Base-by-base conservation (phyloP, 2,329 filamentous ascomycete species). In the Metarhizium robertsii region DNA sequence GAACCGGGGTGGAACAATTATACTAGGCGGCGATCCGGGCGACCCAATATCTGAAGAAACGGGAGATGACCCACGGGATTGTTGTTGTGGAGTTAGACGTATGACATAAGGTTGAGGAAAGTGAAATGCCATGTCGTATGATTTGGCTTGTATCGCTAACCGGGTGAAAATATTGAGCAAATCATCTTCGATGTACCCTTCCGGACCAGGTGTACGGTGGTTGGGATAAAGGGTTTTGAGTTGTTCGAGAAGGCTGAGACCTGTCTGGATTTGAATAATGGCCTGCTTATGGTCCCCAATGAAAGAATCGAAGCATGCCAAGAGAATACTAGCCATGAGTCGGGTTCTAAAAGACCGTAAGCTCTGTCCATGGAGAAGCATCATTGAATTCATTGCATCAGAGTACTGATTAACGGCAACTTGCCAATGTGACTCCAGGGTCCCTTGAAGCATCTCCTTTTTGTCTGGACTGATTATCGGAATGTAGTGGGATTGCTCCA, bases 301-400 rank as follows among this genome's bases (percentile, higher is more conserved):
- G 62, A 86, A 85, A 1, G 81, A 85, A 66, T 87, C 83, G 58
- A 87, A 87, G 66, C 81, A 86, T n/a, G 82, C 80, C 51, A 87
- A 74, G 42, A 87, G 71, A 40, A 87, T 80, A 53, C 77, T 84
- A 16, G 81, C 79, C 75, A 87, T 85, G n/a, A 87, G 73, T 51
- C 76, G 77, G 13, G 74, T 81, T 61, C 77, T 75, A 66, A 78
- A 75, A 16, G 76, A 77, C 52, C 65, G 68, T 43, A 72, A 67
- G 47, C 76, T 75, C 50, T 74, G 70, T 13, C 71, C 70, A 14
- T 71, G 68, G 4, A 75, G 70, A 49, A 69, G 69, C 53, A 78
- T 66, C 49, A 85, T 73, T 20, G 78, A 73, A 6, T 75, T 76
- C 57, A 79, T 72, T 0, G 83, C 81, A 54, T 78, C 74, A 1